A percentile compares a stretch with the other conserved stretches of the same genome.
phyloP scores from a whole-genome alignment of 225 moss, liverwort and hornwort genomes.

The Lunularia cruciata region DNA sequence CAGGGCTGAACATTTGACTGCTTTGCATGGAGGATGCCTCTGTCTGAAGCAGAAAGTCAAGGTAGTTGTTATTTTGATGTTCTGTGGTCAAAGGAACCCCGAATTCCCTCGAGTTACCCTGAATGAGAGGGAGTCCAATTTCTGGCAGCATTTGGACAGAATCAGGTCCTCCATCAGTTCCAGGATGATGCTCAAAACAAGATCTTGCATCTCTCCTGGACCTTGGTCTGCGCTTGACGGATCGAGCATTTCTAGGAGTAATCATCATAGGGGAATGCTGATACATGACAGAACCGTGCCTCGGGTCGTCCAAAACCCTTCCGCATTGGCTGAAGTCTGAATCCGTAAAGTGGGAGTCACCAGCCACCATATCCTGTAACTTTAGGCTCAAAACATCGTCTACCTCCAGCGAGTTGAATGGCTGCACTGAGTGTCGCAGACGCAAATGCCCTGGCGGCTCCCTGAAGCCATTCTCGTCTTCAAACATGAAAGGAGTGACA shows the following conservation, averaged over 20 bases:
- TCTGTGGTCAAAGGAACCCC: constrained; percentile 53
- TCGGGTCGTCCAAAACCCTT: constrained; percentile 43
- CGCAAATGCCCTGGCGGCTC: constrained; percentile 61
- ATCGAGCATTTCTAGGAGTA: constrained; percentile 61
- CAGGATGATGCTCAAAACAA: constrained; percentile 71
- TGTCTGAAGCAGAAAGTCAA: constrained; percentile 88
- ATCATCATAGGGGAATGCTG: constrained; percentile 50
- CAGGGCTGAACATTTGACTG: constrained; percentile 84
- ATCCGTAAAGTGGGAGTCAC: constrained; percentile 51
- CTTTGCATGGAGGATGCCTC: constrained; percentile 73
- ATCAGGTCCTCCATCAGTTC: constrained; percentile 35
- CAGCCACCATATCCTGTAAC: constrained; percentile 69
- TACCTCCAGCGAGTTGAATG: constrained; percentile 71
- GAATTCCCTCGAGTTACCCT: constrained; percentile 50
- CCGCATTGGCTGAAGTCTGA: constrained; percentile 40
- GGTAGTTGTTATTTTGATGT: constrained; percentile 71
- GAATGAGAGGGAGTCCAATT: constrained; percentile 38
- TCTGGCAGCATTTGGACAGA: constrained; percentile 45
- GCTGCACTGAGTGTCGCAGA: constrained; percentile 62
- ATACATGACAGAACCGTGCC: constrained; percentile 50
- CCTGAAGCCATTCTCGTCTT: constrained; percentile 79
- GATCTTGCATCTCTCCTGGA: constrained; percentile 80
- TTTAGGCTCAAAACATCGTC: constrained; percentile 83
- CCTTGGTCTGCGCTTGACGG: constrained; percentile 86
- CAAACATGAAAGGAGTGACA: constrained; percentile 82